These are phyloP conservation scores for Giardia duodenalis DNA, from an alignment of 208 protist genomes.

Conservation along the genomic window DNA sequence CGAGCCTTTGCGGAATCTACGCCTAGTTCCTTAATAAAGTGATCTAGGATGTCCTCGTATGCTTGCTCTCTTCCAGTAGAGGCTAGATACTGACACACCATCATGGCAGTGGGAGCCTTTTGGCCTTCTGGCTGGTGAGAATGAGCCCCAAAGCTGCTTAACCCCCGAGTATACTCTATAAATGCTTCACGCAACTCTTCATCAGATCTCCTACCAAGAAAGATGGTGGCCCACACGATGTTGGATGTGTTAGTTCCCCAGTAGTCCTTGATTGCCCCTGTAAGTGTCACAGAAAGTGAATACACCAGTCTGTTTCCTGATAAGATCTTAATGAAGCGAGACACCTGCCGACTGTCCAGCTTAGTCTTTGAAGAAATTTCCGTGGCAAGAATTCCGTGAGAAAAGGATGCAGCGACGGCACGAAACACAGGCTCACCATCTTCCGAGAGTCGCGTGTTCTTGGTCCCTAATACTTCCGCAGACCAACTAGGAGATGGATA, in stretches of 20 bases:
- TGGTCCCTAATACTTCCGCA: not conserved
- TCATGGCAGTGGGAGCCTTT: too few species aligned
- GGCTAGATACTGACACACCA: too few species aligned
- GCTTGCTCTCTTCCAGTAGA: too few species aligned
- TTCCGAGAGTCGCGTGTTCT: not conserved
- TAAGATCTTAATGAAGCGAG: not conserved
- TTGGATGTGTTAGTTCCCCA: not conserved
- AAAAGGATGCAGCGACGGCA: not conserved
- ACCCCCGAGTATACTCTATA: too few species aligned
- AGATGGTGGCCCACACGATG: not conserved
- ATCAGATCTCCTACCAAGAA: not conserved
- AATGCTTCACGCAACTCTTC: too few species aligned
- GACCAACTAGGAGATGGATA: not conserved
- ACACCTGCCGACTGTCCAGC: not conserved
- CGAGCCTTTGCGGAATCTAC: too few species aligned
- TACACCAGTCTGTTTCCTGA: not conserved
- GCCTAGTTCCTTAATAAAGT: too few species aligned
- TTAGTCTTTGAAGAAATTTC: not conserved
- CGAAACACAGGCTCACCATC: not conserved
- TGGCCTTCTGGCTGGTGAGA: too few species aligned
- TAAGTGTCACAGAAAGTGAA: not conserved
- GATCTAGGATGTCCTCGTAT: too few species aligned
- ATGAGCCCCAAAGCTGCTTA: too few species aligned
- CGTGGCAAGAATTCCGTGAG: not conserved
- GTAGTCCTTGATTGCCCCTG: not conserved